Conservation (phyloP, 371 early-diverging fungal genomes). For the Mortierella sp. region DNA sequence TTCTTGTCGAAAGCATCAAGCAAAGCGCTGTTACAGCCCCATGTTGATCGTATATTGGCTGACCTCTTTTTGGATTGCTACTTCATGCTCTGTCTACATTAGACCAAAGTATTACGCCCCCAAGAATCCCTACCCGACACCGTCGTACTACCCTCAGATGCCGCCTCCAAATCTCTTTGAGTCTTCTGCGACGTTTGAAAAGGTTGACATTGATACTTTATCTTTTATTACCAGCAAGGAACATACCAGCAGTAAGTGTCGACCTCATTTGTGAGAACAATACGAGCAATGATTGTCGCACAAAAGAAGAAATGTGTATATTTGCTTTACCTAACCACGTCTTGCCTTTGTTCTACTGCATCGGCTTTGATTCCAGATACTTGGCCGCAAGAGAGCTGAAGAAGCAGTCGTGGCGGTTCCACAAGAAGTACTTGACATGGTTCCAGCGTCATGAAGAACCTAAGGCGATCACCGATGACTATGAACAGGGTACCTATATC, state of each 20-base stretch:
- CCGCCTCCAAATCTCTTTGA: conserved; percentile 85
- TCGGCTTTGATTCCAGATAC: conserved; percentile 66
- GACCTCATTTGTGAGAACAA: neutral
- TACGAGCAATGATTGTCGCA: neutral
- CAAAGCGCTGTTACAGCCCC: neutral
- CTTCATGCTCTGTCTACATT: neutral
- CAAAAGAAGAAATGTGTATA: neutral
- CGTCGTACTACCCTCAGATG: conserved; percentile 92
- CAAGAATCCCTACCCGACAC: conserved; percentile 83
- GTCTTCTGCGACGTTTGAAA: conserved; percentile 87
- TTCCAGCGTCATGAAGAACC: conserved; percentile 99
- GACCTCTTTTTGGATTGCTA: neutral
- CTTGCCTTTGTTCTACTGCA: neutral
- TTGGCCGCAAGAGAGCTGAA: conserved; percentile 97
- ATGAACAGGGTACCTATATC: conserved; percentile 98
- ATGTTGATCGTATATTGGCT: neutral
- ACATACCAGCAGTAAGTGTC: conserved; percentile 94
- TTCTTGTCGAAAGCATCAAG: neutral
- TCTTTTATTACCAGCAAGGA: conserved; percentile 98
- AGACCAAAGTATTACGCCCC: conserved; percentile 75
- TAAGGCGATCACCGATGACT: conserved; percentile 97
- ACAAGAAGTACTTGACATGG: conserved; percentile 99
- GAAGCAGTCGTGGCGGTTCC: conserved; percentile 98
- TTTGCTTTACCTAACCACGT: neutral
- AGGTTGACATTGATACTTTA: conserved; percentile 97